Conservation (phyloP, 805 yeast species). For the Lachancea fermentati region DNA sequence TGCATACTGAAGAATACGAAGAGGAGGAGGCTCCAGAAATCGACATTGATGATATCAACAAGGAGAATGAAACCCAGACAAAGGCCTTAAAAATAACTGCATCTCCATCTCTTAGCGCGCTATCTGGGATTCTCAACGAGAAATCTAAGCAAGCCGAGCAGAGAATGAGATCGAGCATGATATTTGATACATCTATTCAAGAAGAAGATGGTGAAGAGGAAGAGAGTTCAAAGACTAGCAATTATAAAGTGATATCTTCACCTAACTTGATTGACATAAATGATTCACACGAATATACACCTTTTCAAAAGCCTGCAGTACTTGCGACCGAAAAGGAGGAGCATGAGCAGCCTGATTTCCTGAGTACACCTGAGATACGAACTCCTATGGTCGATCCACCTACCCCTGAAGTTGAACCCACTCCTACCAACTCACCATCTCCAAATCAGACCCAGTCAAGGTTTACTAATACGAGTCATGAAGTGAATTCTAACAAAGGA, state of each 20-base stretch:
- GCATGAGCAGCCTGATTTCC: constrained; percentile 27
- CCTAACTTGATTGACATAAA: constrained; percentile 37
- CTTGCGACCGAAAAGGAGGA: not conserved
- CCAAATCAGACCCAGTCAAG: not conserved
- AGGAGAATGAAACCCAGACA: constrained; percentile 6
- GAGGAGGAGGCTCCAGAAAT: not conserved
- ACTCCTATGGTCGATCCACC: constrained; percentile 20
- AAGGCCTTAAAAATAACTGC: constrained; percentile 33
- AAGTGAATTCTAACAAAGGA: not conserved
- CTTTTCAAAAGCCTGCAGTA: constrained; percentile 5
- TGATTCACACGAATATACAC: constrained; percentile 18
- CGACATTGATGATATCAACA: not conserved
- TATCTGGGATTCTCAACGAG: constrained; percentile 37
- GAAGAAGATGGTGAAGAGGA: constrained; percentile 22
- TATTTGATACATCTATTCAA: constrained; percentile 15
- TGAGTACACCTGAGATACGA: constrained; percentile 27
- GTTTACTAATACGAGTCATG: not conserved
- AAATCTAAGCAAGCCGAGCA: constrained; percentile 31
- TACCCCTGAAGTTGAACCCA: constrained; percentile 10
- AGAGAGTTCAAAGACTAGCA: not conserved
- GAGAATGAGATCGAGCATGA: constrained; percentile 16
- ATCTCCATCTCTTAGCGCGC: constrained; percentile 40
- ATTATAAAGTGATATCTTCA: constrained; percentile 12
- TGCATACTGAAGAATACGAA: not conserved
- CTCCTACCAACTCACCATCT: not conserved